These are phyloP conservation scores for Apiotrichum porosum DNA, from an alignment of 1,284 basidiomycete species.

Conservation along the genomic window DNA sequence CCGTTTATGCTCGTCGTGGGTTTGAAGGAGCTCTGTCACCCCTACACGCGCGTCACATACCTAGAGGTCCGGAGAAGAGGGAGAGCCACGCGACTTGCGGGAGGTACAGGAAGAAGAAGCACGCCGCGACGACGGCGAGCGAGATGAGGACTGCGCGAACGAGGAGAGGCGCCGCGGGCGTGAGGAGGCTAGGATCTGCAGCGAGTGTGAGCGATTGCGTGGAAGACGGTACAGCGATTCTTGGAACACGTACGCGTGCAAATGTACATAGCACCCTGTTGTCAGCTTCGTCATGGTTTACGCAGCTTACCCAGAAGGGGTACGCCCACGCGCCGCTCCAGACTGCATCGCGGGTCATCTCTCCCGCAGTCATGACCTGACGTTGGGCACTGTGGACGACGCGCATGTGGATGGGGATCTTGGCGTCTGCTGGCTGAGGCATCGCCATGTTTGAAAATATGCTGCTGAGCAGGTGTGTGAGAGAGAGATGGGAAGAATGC, in stretches of 20 bases:
- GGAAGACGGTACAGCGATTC: neutral
- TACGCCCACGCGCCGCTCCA: conserved; percentile 49
- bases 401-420: neutral
- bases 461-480: too few species aligned
- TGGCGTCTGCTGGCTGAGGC: too few species aligned
- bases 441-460: too few species aligned
- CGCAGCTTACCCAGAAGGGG: conserved; percentile 43
- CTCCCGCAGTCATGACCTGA: conserved; percentile 31
- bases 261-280: conserved; percentile 48
- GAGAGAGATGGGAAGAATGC: too few species aligned
- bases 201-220: neutral
- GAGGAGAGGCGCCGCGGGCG: conserved; percentile 46
- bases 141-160: conserved; percentile 40
- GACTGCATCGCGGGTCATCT: conserved; percentile 42
- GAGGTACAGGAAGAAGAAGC: conserved; percentile 63
- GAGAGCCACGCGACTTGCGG: conserved; percentile 64
- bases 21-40: too few species aligned
- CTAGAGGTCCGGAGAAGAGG: conserved; percentile 59
- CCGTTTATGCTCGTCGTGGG: too few species aligned
- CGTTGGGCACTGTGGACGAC: conserved; percentile 17
- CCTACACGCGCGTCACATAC: too few species aligned
- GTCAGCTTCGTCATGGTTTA: neutral
- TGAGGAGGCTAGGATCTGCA: conserved; percentile 47
- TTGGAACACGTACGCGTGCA: conserved; percentile 25
- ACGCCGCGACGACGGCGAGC: conserved; percentile 49